Evolutionary conservation across 331 rosid species (phyloP).

Genomic region (Phaseolus coccineus): DNA sequence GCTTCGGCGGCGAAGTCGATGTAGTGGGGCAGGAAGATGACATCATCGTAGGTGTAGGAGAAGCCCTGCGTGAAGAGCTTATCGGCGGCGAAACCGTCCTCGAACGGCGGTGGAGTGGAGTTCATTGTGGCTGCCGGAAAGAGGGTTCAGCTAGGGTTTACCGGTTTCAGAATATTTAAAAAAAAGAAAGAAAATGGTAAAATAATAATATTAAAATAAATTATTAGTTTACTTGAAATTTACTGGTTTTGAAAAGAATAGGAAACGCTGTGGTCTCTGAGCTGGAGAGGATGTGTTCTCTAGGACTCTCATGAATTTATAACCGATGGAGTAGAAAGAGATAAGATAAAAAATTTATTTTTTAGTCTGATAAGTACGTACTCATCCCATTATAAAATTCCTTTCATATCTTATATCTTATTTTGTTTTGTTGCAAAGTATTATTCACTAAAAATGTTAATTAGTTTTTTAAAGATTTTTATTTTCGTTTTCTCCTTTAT

Average conservation of each 20-base stretch:
- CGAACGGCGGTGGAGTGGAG: constrained; percentile 56
- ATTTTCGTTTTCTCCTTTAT: too few relatives aligned
- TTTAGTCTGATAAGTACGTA: too few relatives aligned
- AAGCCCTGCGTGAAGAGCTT: constrained; percentile 83
- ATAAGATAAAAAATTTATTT: not conserved
- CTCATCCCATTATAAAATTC: too few relatives aligned
- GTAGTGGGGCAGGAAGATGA: constrained; percentile 94
- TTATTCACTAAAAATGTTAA: too few relatives aligned
- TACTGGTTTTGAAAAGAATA: not conserved
- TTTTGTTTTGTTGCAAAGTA: too few relatives aligned
- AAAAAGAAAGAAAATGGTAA: not conserved
- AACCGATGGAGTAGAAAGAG: not conserved
- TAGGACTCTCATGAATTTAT: not conserved
- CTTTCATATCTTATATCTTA: too few relatives aligned
- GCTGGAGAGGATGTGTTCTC: not conserved
- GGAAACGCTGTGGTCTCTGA: not conserved
- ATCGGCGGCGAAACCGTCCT: constrained; percentile 86
- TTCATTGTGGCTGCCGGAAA: constrained; percentile 41
- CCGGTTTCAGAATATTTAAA: not conserved
- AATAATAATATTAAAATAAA: not conserved
- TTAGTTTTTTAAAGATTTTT: too few relatives aligned
- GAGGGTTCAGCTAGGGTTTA: constrained; percentile 35
- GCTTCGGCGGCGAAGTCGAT: constrained; percentile 89
- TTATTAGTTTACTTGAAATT: not conserved
- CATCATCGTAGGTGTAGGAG: constrained; percentile 96